A percentile compares a stretch with the other conserved stretches of the same genome.
Conservation (phyloP, 441 rosid species). For the Syzygium malaccense region DNA sequence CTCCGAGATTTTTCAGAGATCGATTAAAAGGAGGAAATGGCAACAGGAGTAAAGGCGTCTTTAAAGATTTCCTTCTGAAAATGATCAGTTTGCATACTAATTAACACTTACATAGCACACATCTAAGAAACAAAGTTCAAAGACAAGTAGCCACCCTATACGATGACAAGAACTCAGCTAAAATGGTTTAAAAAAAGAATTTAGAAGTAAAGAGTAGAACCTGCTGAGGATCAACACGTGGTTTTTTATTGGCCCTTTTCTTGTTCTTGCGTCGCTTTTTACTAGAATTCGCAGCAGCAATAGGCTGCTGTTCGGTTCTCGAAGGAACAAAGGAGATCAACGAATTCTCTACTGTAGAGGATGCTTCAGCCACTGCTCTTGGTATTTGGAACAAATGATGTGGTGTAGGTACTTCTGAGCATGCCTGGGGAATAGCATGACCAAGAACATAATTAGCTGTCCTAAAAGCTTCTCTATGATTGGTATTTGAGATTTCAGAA, state of each 20-base stretch:
- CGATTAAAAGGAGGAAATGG: background rate
- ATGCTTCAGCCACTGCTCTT: background rate
- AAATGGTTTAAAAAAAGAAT: background rate
- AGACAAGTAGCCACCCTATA: background rate
- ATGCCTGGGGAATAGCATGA: background rate
- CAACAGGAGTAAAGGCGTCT: background rate
- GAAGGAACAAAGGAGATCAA: constrained; percentile 4
- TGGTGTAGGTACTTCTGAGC: background rate
- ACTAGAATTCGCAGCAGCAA: background rate
- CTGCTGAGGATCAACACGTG: background rate
- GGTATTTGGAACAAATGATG: background rate
- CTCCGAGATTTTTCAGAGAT: background rate
- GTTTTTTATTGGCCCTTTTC: background rate
- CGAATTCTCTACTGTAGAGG: background rate
- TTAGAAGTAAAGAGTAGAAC: background rate
- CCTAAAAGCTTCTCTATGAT: background rate
- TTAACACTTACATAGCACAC: background rate
- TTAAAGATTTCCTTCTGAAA: background rate
- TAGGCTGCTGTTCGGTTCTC: background rate
- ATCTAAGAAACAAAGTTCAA: background rate
- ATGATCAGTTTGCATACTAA: background rate
- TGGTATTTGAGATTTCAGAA: background rate
- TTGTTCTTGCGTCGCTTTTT: constrained; percentile 7
- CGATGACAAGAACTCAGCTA: background rate
- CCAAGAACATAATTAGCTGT: background rate